Evolutionary conservation across 164 flowering plant genomes (phyloP), one percentile per base, ranked within the genome.

Genomic region (Vitis vinifera): DNA sequence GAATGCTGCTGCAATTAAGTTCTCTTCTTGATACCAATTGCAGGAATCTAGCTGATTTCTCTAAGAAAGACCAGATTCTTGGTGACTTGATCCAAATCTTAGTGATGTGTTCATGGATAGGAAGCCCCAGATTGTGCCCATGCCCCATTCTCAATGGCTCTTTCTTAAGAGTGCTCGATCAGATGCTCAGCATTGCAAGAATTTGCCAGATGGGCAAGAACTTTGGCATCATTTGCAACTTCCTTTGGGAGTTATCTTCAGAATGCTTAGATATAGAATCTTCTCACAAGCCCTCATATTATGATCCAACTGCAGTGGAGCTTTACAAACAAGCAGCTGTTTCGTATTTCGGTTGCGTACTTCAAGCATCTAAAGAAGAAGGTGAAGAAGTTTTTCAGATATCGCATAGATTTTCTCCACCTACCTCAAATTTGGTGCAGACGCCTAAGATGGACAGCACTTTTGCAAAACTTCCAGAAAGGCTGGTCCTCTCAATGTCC

Each of bases 11-110:
- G 85, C 97, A 91, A 84, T 76, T 96, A 44, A 60, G 79, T 70
- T 80, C 89, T 51, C 97, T 96, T 68, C 72, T 96, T 56, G 88
- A 96, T 76, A 76, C 73, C 56, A 96, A 96, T 76, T 92, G 95
- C 75, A 77, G 88, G 62, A 81, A 86, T 72, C 81, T 96, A 69
- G 79, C 78, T 55, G 97, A 93, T 79, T 71, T 70, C 49, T 77
- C 82, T 10, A 88, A 82, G 85, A 91, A 82, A 80, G 89, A 84
- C 72, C 79, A 76, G 66, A 86, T 91, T 71, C 79, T 93, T 29
- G 80, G 79, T 47, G 82, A 88, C 65, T 74, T 96, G 79, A 62
- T 87, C 52, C 73, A 80, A 68, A 78, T 85, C 62, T 85, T 96
- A 59, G 37, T 16, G 30, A 70, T 13, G 47, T 75, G 87, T 69